These are phyloP conservation scores for Magnolia sinica DNA, from an alignment of 164 flowering plant species.

Conservation along the genomic window DNA sequence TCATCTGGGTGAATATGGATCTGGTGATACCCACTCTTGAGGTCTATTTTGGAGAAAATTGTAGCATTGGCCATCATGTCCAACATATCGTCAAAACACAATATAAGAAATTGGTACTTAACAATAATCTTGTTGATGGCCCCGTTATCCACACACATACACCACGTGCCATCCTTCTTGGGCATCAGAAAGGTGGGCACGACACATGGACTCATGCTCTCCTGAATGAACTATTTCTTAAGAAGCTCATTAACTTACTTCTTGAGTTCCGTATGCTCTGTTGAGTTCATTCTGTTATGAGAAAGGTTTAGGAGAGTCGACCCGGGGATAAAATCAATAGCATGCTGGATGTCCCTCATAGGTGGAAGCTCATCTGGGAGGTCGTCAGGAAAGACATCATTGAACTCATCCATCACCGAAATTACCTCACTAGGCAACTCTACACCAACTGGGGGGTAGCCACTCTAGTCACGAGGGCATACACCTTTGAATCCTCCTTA, in stretches of 20 bases:
- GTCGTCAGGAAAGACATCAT: too few relatives aligned
- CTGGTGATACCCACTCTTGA: not conserved
- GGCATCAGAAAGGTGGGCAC: not conserved
- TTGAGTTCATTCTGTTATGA: not conserved
- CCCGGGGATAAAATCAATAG: not conserved
- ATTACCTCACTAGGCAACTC: too few relatives aligned
- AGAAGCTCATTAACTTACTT: not conserved
- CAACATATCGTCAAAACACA: not conserved
- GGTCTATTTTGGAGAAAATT: not conserved
- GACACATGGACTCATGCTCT: not conserved
- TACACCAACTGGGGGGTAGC: too few relatives aligned
- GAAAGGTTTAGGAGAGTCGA: not conserved
- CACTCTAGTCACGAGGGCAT: not conserved
- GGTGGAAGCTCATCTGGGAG: too few relatives aligned
- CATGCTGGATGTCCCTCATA: not conserved
- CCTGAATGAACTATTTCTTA: not conserved
- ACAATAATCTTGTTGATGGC: conserved; percentile 3
- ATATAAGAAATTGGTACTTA: not conserved
- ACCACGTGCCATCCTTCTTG: not conserved
- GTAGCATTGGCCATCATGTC: not conserved
- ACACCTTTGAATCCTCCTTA: not conserved
- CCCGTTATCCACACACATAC: not conserved
- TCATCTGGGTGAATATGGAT: not conserved
- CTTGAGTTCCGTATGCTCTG: not conserved
- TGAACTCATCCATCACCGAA: too few relatives aligned